Percentiles rank a stretch among this genome's conserved stretches.
Conservation (phyloP, 345 rosid genomes). For the Combretum micranthum region DNA sequence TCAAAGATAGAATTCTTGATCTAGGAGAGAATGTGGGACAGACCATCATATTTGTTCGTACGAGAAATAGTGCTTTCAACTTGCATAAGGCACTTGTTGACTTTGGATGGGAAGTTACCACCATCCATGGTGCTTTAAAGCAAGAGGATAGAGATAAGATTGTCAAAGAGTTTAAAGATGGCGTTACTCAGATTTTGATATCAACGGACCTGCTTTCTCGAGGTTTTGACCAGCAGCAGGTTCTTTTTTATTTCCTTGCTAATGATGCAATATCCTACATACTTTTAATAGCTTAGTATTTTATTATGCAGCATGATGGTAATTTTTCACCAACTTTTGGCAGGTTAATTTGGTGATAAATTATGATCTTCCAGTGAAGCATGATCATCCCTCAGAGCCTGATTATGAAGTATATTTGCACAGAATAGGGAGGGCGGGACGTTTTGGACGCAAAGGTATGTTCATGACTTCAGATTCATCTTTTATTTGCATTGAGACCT, state of each 20-base stretch:
- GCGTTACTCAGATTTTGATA: slow-evolving; percentile 79
- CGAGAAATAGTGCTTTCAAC: slow-evolving; percentile 50
- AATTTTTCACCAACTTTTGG: background rate
- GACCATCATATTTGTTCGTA: slow-evolving; percentile 68
- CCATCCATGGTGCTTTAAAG: slow-evolving; percentile 62
- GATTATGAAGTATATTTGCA: slow-evolving; percentile 89
- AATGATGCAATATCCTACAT: background rate
- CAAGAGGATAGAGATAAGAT: slow-evolving; percentile 76
- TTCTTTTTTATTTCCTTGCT: slow-evolving; percentile 4
- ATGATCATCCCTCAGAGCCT: slow-evolving; percentile 45
- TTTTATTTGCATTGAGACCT: background rate
- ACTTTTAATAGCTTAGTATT: background rate
- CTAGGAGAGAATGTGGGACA: slow-evolving; percentile 78
- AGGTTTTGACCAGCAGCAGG: slow-evolving; percentile 95
- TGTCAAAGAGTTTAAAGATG: slow-evolving; percentile 80
- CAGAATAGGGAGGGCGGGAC: slow-evolving; percentile 96
- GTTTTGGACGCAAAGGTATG: slow-evolving; percentile 87
- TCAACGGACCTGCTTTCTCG: slow-evolving; percentile 87
- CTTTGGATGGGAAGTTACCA: slow-evolving; percentile 77
- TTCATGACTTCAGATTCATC: background rate
- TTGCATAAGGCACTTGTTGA: slow-evolving; percentile 60
- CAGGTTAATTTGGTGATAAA: slow-evolving; percentile 91
- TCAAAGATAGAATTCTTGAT: slow-evolving; percentile 81
- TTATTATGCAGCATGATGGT: background rate
- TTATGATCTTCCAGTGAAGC: slow-evolving; percentile 70